Conservation (phyloP, 192 early-diverging fungal species). For the Rhizoclosmatium globosum region DNA sequence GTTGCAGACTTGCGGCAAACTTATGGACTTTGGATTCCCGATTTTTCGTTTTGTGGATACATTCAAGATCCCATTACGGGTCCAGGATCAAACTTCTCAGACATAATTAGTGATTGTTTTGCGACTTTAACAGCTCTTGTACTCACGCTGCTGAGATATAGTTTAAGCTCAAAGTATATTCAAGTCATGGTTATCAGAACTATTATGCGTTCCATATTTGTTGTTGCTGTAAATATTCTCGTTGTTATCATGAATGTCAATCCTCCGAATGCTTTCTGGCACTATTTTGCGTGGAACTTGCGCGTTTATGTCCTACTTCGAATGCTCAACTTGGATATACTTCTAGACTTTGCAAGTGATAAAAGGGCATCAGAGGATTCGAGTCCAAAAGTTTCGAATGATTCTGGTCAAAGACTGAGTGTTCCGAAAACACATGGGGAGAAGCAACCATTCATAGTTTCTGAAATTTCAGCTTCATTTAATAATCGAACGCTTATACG, state of each 20-base stretch:
- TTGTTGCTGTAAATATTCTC: too few relatives aligned
- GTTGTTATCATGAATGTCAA: not conserved
- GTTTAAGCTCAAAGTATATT: not conserved
- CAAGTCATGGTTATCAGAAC: not conserved
- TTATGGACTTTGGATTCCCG: not conserved
- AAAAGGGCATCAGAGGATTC: too few relatives aligned
- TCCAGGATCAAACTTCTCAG: not conserved
- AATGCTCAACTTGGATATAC: not conserved
- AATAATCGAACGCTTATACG: too few relatives aligned
- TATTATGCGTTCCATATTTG: too few relatives aligned
- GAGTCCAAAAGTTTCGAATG: too few relatives aligned
- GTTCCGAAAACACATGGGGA: too few relatives aligned
- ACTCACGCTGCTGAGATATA: not conserved
- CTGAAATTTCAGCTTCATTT: too few relatives aligned
- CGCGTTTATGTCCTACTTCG: not conserved
- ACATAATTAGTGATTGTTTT: not conserved
- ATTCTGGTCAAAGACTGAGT: too few relatives aligned
- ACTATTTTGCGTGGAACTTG: not conserved
- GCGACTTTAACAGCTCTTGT: not conserved
- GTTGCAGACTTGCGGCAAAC: not conserved
- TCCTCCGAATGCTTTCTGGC: not conserved
- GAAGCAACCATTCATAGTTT: too few relatives aligned
- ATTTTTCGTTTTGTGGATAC: not conserved
- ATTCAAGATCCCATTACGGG: not conserved
- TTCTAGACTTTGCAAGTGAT: not conserved